These are phyloP conservation scores for Pulicaria dysenterica DNA, from an alignment of 129 eudicot genomes.

Conservation along the genomic window DNA sequence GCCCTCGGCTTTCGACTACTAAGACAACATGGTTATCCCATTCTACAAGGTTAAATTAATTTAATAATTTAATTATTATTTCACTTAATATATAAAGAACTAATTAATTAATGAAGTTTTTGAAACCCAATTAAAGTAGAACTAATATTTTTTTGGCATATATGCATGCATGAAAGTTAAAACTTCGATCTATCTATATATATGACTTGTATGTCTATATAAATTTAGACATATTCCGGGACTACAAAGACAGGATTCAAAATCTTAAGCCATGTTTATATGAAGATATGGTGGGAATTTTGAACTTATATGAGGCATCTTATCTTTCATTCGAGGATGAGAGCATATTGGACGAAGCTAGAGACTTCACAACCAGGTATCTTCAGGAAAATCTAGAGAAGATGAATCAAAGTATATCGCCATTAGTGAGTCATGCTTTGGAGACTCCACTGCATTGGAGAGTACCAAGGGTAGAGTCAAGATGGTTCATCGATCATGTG, in stretches of 20 bases:
- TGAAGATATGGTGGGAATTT: conserved; percentile 10
- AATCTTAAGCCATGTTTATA: background rate
- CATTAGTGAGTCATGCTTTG: conserved; percentile 28
- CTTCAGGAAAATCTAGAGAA: conserved; percentile 9
- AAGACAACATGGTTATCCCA: conserved; percentile 30
- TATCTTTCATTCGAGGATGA: conserved; percentile 34
- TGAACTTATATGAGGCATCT: conserved; percentile 38
- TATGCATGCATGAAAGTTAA: background rate
- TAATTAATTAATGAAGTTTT: conserved; percentile 20
- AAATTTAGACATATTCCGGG: conserved; percentile 11
- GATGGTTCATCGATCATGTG: conserved; percentile 27
- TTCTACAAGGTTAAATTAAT: conserved; percentile 33
- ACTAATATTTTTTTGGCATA: too few species aligned
- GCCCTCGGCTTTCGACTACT: conserved; percentile 40
- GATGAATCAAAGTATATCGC: background rate
- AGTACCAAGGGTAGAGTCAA: conserved; percentile 31
- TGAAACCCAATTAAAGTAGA: too few species aligned
- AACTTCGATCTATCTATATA: background rate
- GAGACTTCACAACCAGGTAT: conserved; percentile 19
- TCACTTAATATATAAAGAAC: too few species aligned
- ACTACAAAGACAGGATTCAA: conserved; percentile 9
- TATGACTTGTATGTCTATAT: background rate
- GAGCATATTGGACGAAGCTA: conserved; percentile 20
- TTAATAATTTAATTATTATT: conserved; percentile 10
- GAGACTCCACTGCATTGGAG: conserved; percentile 38